phyloP scores from a whole-genome alignment of 352 stramenopile genomes.

The Pilasporangium apinafurcum region DNA sequence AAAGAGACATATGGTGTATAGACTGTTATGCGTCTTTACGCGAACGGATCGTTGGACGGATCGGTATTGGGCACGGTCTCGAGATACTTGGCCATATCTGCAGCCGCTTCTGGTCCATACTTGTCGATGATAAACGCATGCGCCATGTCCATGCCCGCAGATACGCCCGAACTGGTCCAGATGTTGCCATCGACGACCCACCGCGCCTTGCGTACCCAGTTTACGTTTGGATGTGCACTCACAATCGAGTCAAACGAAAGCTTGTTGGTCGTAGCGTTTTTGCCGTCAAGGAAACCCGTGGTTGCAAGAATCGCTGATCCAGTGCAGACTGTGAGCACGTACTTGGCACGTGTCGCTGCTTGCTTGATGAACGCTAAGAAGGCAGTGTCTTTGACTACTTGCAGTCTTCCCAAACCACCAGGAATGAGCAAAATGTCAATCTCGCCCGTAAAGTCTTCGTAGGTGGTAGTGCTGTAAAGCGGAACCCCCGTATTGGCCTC shows the following conservation, averaged over 20 bases:
- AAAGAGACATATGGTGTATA: no score
- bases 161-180: constrained; percentile 25
- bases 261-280: constrained; percentile 23
- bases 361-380: constrained; percentile 11
- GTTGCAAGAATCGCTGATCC: constrained; percentile 15
- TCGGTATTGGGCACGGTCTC: constrained; percentile 16
- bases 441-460: constrained; percentile 10
- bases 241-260: constrained; percentile 11
- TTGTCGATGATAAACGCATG: constrained; percentile 10
- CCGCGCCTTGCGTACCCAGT: constrained; percentile 19
- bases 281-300: constrained; percentile 17
- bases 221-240: constrained; percentile 3
- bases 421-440: constrained; percentile 16
- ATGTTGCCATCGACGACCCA: constrained; percentile 33
- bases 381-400: constrained; percentile 8
- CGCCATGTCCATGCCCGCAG: constrained; percentile 31
- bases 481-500: constrained; percentile 22
- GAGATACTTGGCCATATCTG: constrained; percentile 8
- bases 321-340: constrained; percentile 18
- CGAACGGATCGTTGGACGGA: constrained; percentile 14
- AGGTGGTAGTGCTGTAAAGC: constrained; percentile 15
- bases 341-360: constrained; percentile 2
- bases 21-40: no score
- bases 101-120: constrained; percentile 7
- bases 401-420: constrained; percentile 1